These are phyloP conservation scores for Xylaria sp. DNA, from an alignment of 2,329 filamentous ascomycete genomes.

Conservation along the genomic window DNA sequence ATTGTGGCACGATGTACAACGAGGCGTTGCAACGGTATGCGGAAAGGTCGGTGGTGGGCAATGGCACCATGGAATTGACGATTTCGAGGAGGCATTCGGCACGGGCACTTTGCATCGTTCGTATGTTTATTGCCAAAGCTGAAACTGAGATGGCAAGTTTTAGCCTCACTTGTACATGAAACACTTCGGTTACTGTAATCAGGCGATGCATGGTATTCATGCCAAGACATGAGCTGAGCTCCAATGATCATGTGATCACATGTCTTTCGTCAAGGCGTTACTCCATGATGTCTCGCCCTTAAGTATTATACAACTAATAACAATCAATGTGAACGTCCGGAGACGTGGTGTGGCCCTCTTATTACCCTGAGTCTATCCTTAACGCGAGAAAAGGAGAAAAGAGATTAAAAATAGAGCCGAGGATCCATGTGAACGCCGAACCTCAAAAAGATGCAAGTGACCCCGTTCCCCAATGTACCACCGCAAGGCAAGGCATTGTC, in stretches of 20 bases:
- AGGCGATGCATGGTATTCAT: constrained; percentile 32
- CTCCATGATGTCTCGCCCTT: constrained; percentile 3
- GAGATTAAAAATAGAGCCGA: no score
- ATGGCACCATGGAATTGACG: constrained; percentile 14
- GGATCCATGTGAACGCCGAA: constrained; percentile 32
- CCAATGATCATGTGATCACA: constrained; percentile 18
- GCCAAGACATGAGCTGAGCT: constrained; percentile 17
- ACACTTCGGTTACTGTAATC: constrained; percentile 27
- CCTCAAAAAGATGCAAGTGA: constrained; percentile 19
- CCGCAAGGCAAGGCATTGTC: background rate
- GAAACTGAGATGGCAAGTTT: background rate
- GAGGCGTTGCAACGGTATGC: constrained; percentile 22
- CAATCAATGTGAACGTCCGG: constrained; percentile 8
- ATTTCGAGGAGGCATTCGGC: constrained; percentile 1
- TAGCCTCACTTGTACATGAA: constrained; percentile 2
- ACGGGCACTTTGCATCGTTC: background rate
- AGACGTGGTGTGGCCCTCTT: constrained; percentile 17
- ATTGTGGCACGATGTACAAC: constrained; percentile 10
- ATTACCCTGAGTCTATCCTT: constrained; percentile 28
- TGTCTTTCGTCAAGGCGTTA: constrained; percentile 11
- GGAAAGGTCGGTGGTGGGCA: constrained; percentile 6
- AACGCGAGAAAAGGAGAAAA: constrained; percentile 25
- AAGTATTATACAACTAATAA: constrained; percentile 17
- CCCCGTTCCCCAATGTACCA: constrained; percentile 6
- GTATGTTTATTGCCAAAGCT: background rate